A percentile compares a stretch with the other conserved stretches of the same genome.
These are phyloP conservation scores for Nannochloropsis gaditana DNA, from an alignment of 108 stramenopile species.

Conservation along the genomic window DNA sequence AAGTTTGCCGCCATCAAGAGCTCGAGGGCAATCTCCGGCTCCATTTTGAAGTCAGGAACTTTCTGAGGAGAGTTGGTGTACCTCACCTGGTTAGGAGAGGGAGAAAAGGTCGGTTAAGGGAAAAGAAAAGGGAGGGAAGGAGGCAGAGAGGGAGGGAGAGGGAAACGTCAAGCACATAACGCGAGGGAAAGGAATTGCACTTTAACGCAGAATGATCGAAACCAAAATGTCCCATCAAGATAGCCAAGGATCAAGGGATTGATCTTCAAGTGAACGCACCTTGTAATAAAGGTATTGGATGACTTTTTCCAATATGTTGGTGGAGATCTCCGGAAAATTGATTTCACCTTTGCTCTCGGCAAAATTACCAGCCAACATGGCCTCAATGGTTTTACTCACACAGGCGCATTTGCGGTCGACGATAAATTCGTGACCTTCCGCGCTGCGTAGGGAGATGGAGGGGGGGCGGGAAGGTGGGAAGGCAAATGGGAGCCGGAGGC, in stretches of 20 bases:
- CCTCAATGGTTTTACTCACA: constrained; percentile 59
- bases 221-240: too few species aligned
- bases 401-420: constrained; percentile 59
- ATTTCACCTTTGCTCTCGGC: constrained; percentile 54
- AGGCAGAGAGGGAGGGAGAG: too few species aligned
- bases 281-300: constrained; percentile 62
- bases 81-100: constrained; percentile 34
- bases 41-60: constrained; percentile 61
- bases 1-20: constrained; percentile 63
- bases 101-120: not conserved
- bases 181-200: too few species aligned
- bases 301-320: constrained; percentile 59
- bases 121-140: too few species aligned
- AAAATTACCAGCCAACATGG: constrained; percentile 60
- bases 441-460: constrained; percentile 38
- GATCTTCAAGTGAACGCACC: constrained; percentile 23
- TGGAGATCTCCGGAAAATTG: constrained; percentile 60
- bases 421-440: constrained; percentile 63
- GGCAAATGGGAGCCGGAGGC: not conserved
- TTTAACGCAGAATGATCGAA: too few species aligned
- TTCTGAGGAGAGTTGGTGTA: constrained; percentile 54
- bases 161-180: too few species aligned
- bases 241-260: too few species aligned
- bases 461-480: not conserved
- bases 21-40: constrained; percentile 61